A percentile compares a stretch with the other conserved stretches of the same genome.
Evolutionary conservation across 345 rosid genomes (phyloP).

Genomic region (Aegle marmelos): DNA sequence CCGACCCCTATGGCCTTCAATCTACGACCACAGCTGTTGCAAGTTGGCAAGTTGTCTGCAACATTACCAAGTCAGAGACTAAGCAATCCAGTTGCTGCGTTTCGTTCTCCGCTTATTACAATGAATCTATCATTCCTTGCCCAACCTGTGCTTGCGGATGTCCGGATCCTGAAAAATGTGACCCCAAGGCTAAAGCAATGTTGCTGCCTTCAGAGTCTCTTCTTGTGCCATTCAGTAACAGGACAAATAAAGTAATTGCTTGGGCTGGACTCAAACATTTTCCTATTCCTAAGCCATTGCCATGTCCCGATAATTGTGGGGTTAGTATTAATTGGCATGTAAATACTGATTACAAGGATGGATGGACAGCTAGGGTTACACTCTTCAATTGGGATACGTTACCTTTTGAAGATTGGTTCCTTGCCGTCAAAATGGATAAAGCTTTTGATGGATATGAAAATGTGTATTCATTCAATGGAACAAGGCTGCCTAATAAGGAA

Average conservation of each 20-base stretch:
- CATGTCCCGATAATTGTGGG: slow-evolving; percentile 94
- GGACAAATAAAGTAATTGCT: slow-evolving; percentile 67
- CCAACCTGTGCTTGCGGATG: slow-evolving; percentile 95
- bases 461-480: slow-evolving; percentile 82
- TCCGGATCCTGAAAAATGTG: slow-evolving; percentile 42
- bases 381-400: slow-evolving; percentile 72
- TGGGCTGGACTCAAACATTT: slow-evolving; percentile 63
- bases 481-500: slow-evolving; percentile 32
- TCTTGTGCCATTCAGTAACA: slow-evolving; percentile 69
- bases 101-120: slow-evolving; percentile 92
- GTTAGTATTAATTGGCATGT: slow-evolving; percentile 94
- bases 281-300: slow-evolving; percentile 53
- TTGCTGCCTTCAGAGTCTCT: slow-evolving; percentile 77
- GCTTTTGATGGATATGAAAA: slow-evolving; percentile 62
- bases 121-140: slow-evolving; percentile 75
- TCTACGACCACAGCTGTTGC: slow-evolving; percentile 48
- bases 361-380: slow-evolving; percentile 86
- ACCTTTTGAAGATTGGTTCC: slow-evolving; percentile 71
- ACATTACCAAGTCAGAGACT: slow-evolving; percentile 64
- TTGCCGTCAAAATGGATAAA: slow-evolving; percentile 59
- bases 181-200: slow-evolving; percentile 46
- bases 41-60: slow-evolving; percentile 82
- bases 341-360: slow-evolving; percentile 55
- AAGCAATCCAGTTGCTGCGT: slow-evolving; percentile 72
- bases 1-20: slow-evolving; percentile 65